Evolutionary conservation across 1,139 yeast genomes (phyloP), one percentile per base, ranked within the genome.

Genomic region (Sugiyamaella pinicola): DNA sequence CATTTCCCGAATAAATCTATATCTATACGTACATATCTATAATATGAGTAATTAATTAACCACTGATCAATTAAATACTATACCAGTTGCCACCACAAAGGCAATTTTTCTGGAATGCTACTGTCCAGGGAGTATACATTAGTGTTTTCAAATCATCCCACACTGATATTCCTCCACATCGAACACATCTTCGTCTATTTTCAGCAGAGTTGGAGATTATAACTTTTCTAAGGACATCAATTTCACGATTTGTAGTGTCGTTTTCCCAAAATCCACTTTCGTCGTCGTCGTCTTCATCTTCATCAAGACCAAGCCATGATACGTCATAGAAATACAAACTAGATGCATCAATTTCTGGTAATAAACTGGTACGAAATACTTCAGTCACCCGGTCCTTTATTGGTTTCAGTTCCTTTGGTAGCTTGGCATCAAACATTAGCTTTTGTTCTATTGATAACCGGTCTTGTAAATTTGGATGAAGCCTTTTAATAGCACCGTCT

Each of bases 1-100:
- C 22, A 18, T 21, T 38, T 33, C 22, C 43, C 3, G 43, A 47
- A 19, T 38, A 35, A 17, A 15, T 29, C 7, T 43, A 43, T 12
- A 12, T 24, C 38, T 18, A 4, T 24, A 24, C 24, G n/a, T 8
- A 37, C 19, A 28, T 28, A 17, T 15, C n/a, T 31, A 38, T 13
- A 24, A 31, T 33, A 24, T 35, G 17, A 12, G 44, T 13, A n/a
- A 28, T 39, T 10, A 43, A 39, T 39, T 13, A n/a, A 21, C 29
- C 9, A n/a, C 38, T 33, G n/a, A n/a, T n/a, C n/a, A 12, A 46
- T 42, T 43, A 43, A 22, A 52, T 46, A 19, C 54, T 44, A 42
- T 59, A 59, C 93, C 93, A 86, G 4, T 84, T 77, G 47, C 88
- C 87, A 0, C 96, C 95, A 68, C 96, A 88, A 21, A 86, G 73